Base-by-base conservation (phyloP, 176 grass and related monocot genomes). In the Phoenix roebelenii region DNA sequence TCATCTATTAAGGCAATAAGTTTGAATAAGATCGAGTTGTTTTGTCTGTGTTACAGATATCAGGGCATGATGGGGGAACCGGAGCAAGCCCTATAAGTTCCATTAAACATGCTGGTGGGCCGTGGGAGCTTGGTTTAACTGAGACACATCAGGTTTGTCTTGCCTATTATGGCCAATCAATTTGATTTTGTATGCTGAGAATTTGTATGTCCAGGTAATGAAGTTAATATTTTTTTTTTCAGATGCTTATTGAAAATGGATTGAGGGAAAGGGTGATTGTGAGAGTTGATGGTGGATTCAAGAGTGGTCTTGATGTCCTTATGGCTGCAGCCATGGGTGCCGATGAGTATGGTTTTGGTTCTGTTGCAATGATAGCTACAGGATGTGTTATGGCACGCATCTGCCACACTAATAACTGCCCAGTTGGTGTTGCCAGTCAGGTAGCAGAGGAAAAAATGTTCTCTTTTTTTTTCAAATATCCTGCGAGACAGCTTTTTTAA, bases 351-450 rank as follows among this genome's bases (percentile, higher is more conserved):
- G 94, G 94, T 65, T 98, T 98, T 78, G 94, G 94, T 71, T 98
- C 94, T 57, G 88, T 98, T 67, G 94, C 94, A 72, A 98, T 98
- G 94, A 98, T 98, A 80, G 94, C 94, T 63, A 98, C 94, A 26
- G 94, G 94, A 53, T 98, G 94, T 81, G 84, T 98, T 68, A 98
- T 98, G 94, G 94, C 94, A 44, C 87, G 94, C 19, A 98, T 98
- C 68, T 98, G 94, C 76, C 94, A 98, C 74, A 98, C 94, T 72
- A 98, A 98, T 65, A 98, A 98, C 61, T 98, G 94, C 52, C 94
- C 94, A 35, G 94, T 98, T 81, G 94, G 94, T 73, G 94, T 98
- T 64, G 94, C 94, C 57, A 98, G 94, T 85, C 94, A 98, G 94
- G 94, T 97, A 62, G 48, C 82, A 70, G 10, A 58, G 25, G 72